A percentile compares a stretch with the other conserved stretches of the same genome.
Conservation (phyloP, 331 rosid genomes). For the Rosa hybrid region DNA sequence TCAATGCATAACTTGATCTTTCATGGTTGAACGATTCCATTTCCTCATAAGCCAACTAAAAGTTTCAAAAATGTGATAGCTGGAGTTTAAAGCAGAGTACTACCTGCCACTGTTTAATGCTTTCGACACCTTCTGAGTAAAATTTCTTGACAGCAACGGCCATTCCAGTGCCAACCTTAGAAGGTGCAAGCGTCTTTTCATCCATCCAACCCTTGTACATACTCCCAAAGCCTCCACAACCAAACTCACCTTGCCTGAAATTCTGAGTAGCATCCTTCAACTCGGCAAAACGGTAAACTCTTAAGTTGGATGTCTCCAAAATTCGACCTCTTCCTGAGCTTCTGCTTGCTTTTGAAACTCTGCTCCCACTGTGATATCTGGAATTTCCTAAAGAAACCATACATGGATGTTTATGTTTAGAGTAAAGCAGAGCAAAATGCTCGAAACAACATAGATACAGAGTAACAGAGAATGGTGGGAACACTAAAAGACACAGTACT, state of each 20-base stretch:
- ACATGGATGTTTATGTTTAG: neutral
- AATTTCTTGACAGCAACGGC: constrained; percentile 68
- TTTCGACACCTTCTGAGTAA: constrained; percentile 59
- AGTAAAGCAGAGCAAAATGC: neutral
- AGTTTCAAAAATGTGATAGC: neutral
- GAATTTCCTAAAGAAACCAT: constrained; percentile 28
- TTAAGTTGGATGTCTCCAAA: constrained; percentile 53
- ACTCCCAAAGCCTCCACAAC: constrained; percentile 83
- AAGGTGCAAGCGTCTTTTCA: constrained; percentile 56
- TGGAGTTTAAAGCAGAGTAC: neutral
- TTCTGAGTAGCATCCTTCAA: constrained; percentile 55
- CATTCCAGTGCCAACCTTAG: constrained; percentile 53
- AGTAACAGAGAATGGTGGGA: neutral
- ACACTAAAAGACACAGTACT: neutral
- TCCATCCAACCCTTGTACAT: constrained; percentile 85
- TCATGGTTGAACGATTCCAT: neutral
- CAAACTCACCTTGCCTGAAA: constrained; percentile 56
- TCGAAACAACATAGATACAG: neutral
- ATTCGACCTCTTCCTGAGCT: constrained; percentile 37
- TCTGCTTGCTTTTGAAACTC: constrained; percentile 39
- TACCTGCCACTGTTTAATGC: constrained; percentile 85
- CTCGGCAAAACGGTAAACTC: constrained; percentile 54
- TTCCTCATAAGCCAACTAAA: neutral
- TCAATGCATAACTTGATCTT: neutral
- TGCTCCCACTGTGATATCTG: constrained; percentile 36